Evolutionary conservation across 331 rosid genomes (phyloP), one percentile per base, ranked within the genome.

Genomic region (Quercus lobata): DNA sequence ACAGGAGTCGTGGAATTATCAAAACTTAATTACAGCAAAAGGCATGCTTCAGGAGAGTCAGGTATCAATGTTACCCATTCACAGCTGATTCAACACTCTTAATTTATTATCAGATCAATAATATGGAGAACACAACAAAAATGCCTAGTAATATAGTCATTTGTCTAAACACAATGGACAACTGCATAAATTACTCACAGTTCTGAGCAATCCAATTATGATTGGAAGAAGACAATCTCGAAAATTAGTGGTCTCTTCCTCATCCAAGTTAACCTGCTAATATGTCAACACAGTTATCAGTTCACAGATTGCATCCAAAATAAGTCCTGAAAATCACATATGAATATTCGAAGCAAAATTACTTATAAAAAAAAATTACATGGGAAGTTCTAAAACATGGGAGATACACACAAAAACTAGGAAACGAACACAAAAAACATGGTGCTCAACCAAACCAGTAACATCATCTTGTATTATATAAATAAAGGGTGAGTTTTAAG

Each of bases 141-240:
- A 30, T 7, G 46, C 5, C 19, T 29, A 32, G 6, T 65, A 30
- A 30, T 5, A 30, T 32, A 32, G 21, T 7, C n/a, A 65, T 29
- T n/a, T 5, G 22, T 17, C 46, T 15, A 65, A 17, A 65, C 71
- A 65, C 44, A 34, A 68, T 68, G 29, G 72, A 68, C 53, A 68
- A 19, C 15, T 8, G 25, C 37, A 81, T 73, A 5, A 6, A 83
- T 27, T 79, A 90, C 99, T 93, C 87, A 96, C 99, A 1, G 98
- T 96, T 91, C 98, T 93, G 62, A 96, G 99, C 92, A 96, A 86
- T 83, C 99, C 99, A 87, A 96, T 89, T 41, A 90, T 91, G 71
- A 88, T 81, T 57, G 99, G 99, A 78, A 96, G 98, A 86, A 96
- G 98, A 49, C 87, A 84, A 71, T 96, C 98, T 61, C 87, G 90